A percentile compares a stretch with the other conserved stretches of the same genome.
These are phyloP conservation scores for Funneliformis mosseae DNA, from an alignment of 192 early-diverging fungal species.

Conservation along the genomic window DNA sequence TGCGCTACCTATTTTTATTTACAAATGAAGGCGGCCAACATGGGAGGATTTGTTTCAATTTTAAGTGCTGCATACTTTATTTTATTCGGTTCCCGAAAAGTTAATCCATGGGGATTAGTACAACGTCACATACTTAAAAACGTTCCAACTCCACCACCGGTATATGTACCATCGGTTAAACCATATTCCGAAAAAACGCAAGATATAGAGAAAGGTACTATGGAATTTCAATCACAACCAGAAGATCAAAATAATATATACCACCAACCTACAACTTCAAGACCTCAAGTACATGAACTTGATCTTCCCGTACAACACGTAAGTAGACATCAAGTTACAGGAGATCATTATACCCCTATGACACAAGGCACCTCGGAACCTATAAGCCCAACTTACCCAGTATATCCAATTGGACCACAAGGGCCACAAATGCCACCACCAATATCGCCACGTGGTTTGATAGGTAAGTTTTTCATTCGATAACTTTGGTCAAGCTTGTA, in stretches of 20 bases:
- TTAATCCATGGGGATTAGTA: slow-evolving; percentile 31
- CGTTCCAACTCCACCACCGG: slow-evolving; percentile 10
- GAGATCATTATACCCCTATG: neutral
- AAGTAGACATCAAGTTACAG: neutral
- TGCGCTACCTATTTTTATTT: neutral
- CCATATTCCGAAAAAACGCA: neutral
- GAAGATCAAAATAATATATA: neutral
- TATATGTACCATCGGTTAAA: neutral
- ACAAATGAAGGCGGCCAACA: slow-evolving; percentile 23
- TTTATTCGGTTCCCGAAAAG: slow-evolving; percentile 10
- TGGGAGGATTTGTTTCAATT: slow-evolving; percentile 32
- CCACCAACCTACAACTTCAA: neutral
- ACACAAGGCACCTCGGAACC: too few relatives aligned
- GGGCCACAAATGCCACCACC: neutral
- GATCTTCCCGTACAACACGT: neutral
- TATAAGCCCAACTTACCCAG: too few relatives aligned
- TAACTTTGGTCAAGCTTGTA: too few relatives aligned
- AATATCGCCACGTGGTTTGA: neutral
- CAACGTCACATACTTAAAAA: slow-evolving; percentile 30
- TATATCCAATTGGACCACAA: too few relatives aligned
- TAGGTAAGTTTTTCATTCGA: neutral
- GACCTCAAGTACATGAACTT: neutral
- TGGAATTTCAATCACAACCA: neutral
- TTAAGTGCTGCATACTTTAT: slow-evolving; percentile 25
- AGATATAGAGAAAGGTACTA: neutral